Conservation (phyloP, 768 basidiomycete genomes). For the Leucosporidium creatinivorum region DNA sequence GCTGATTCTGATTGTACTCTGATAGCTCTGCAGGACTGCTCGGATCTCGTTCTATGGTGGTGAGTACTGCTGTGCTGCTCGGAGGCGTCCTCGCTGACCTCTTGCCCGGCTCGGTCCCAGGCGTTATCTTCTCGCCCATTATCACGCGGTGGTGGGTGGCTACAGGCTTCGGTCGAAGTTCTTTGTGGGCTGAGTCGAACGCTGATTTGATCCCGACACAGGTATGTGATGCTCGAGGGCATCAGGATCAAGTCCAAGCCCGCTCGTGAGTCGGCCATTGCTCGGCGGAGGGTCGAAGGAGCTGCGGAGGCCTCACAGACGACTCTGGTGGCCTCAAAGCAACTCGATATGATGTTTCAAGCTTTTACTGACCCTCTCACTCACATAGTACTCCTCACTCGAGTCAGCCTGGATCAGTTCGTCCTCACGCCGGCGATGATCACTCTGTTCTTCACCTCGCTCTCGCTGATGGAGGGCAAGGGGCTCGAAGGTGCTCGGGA, state of each 20-base stretch:
- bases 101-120: background rate
- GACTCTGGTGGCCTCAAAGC: no score
- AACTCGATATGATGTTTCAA: no score
- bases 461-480: conserved; percentile 75
- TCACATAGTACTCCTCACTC: background rate
- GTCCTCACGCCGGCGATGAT: conserved; percentile 44
- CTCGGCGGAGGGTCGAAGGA: conserved; percentile 33
- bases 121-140: background rate
- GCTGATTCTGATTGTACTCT: background rate
- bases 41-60: conserved; percentile 1
- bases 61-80: background rate
- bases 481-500: conserved; percentile 50
- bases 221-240: conserved; percentile 4
- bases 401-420: background rate
- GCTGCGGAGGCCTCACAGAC: no score
- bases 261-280: background rate
- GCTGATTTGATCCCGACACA: background rate
- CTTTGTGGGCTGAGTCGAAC: background rate
- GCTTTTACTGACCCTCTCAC: background rate
- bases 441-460: conserved; percentile 60
- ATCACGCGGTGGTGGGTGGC: background rate
- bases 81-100: background rate
- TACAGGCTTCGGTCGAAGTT: conserved; percentile 15
- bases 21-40: background rate
- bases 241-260: conserved; percentile 8